Base-by-base conservation (phyloP, 371 early-diverging fungal species). In the Saksenaea vasiformis region DNA sequence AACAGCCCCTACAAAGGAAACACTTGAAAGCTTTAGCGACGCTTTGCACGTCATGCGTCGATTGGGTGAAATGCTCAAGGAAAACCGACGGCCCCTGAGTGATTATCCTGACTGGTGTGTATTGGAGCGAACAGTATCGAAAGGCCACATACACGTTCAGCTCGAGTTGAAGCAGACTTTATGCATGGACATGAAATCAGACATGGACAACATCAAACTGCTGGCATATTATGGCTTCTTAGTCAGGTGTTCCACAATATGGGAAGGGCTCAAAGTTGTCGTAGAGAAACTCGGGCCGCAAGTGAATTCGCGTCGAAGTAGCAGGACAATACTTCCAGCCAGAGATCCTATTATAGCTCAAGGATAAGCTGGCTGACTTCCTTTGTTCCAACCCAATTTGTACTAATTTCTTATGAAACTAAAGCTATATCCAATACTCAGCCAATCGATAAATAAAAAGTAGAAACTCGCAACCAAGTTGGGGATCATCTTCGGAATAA, bases 211-310 rank as follows among this genome's bases (percentile, higher is more conserved):
- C 0, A 19, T 62, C 22, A 68, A 68, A 19, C 38, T 64, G 13
- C 17, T 68, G 38, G 54, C 60, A 8, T 69, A 69, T 34, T 72
- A 61, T 66, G 74, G 54, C 7, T 72, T 62, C 64, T 67, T 56
- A 59, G 74, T 61, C 10, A 43, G 67, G 2, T 62, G 59, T n/a
- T 57, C 61, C 17, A 62, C 39, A 5, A 68, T 68, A 36, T 68
- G 68, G 68, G 63, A 62, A 51, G 68, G 64, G 2, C 41, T 68
- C 13, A 55, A 60, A 14, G 24, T 43, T 22, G 44, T 68, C n/a
- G 64, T 68, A 10, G 38, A 56, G 9, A 39, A 68, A 34, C 28
- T 68, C 35, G 68, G 68, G 3, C 68, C 68, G 9, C 36, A 47
- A 11, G 51, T 47, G 10, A 47, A 22, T 47, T 47, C 51, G 3